Evolutionary conservation across 2,329 filamentous ascomycete genomes (phyloP), one percentile per base, ranked within the genome.

Genomic region (Lachnellula occidentalis): DNA sequence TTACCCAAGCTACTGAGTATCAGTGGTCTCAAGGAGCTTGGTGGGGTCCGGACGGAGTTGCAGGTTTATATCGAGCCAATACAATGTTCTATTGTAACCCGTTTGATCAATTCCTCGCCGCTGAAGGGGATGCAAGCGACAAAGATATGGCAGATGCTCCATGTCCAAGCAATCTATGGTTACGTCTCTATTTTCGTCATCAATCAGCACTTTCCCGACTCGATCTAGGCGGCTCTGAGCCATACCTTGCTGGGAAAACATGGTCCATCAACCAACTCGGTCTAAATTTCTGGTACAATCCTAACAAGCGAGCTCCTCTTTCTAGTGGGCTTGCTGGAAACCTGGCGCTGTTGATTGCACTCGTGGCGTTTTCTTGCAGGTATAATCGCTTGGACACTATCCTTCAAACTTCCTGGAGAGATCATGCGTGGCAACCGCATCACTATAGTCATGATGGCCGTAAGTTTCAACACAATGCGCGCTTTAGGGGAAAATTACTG

Each of bases 351-450:
- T 8, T 67, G 4, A 50, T 67, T 15, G 63, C 51, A 14, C 45
- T 67, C n/a, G 31, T 66, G 17, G 64, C 64, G 19, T 64, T 64
- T 43, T 61, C 62, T 22, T 67, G 65, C 19, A 2, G 4, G 12
- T n/a, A 22, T 27, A 4, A 34, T 6, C 22, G 57, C 1, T 49
- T 66, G 8, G 17, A 53, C 7, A 12, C 46, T 8, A 53, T 59
- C 14, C 39, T 67, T 1, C 15, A 14, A 37, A 3, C 39, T 58
- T 27, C 37, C 14, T 66, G 63, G 64, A 41, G 24, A 8, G 17
- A 54, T 24, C 22, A 49, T 34, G 7, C 41, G 4, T 65, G 61
- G 60, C 46, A 41, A 37, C 14, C 22, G n/a, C 62, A 63, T 60
- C 1, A 34, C 14, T n/a, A 31, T 14, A 15, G 11, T 2, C 22